Evolutionary conservation across 129 eudicot species (phyloP).

Genomic region (Flaveria brownii): DNA sequence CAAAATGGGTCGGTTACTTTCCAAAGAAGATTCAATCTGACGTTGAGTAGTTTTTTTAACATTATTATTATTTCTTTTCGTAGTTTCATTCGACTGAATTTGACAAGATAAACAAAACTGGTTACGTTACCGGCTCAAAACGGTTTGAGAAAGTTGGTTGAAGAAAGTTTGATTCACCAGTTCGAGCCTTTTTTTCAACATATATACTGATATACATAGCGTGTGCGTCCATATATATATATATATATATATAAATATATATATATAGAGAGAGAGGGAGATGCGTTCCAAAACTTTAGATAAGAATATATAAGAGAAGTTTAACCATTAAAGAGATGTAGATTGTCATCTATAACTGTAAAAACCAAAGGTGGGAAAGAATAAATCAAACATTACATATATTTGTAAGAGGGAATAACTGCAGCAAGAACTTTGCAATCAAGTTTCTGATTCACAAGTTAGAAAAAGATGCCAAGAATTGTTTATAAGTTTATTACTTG

Average conservation of each 20-base stretch:
- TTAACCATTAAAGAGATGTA: not conserved
- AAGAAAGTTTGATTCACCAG: too few species aligned
- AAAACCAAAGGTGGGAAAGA: slow-evolving; percentile 2
- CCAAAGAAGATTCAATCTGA: not conserved
- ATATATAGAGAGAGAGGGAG: not conserved
- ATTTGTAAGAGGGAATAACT: not conserved
- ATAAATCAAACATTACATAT: not conserved
- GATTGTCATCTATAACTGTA: slow-evolving; percentile 12
- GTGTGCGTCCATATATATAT: too few species aligned
- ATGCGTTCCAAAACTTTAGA: not conserved
- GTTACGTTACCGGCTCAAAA: too few species aligned
- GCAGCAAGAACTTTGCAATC: not conserved
- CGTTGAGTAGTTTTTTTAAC: not conserved
- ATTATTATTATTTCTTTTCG: too few species aligned
- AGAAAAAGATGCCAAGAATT: not conserved
- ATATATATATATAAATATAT: too few species aligned
- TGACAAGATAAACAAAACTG: too few species aligned
- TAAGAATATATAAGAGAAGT: not conserved
- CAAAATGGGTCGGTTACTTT: not conserved
- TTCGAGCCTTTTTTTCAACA: too few species aligned
- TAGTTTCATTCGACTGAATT: too few species aligned
- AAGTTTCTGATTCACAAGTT: not conserved
- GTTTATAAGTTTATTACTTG: slow-evolving; percentile 11
- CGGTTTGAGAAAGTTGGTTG: too few species aligned
- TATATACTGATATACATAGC: too few species aligned